Percentiles rank a stretch among this genome's conserved stretches.
Conservation (phyloP, 371 early-diverging fungal genomes). For the Syncephalastrum contaminatum region DNA sequence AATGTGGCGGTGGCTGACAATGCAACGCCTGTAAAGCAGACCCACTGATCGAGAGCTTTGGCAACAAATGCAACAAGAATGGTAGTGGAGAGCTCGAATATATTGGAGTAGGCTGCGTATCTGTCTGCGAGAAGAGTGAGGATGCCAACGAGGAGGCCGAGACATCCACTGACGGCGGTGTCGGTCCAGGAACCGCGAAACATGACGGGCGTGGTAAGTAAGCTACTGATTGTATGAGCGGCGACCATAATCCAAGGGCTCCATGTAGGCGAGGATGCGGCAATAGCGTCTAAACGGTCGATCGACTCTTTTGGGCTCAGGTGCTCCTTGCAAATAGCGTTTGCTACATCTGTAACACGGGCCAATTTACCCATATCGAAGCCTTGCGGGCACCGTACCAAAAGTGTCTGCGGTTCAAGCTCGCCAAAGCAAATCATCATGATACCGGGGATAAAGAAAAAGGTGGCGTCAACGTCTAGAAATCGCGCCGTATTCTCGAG, state of each 20-base stretch:
- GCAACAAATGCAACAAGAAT: conserved; percentile 24
- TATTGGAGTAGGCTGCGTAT: conserved; percentile 54
- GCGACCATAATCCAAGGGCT: conserved; percentile 47
- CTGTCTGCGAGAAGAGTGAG: conserved; percentile 57
- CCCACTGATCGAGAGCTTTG: conserved; percentile 22
- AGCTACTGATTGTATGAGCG: conserved; percentile 51
- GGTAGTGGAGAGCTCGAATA: conserved; percentile 46
- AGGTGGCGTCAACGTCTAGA: conserved; percentile 51
- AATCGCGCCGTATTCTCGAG: conserved; percentile 48
- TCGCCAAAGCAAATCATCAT: conserved; percentile 65
- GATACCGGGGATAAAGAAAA: conserved; percentile 60
- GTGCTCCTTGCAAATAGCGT: conserved; percentile 36
- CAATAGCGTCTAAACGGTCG: conserved; percentile 34
- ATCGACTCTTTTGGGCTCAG: conserved; percentile 50
- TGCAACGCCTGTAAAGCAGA: conserved; percentile 30
- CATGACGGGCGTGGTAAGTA: conserved; percentile 59
- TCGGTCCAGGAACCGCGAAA: conserved; percentile 56
- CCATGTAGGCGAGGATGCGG: conserved; percentile 44
- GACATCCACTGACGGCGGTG: conserved; percentile 50
- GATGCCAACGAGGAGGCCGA: conserved; percentile 55
- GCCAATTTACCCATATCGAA: conserved; percentile 66
- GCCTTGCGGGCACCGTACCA: conserved; percentile 51
- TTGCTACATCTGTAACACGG: conserved; percentile 45
- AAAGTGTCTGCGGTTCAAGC: conserved; percentile 57
- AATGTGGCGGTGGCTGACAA: conserved; percentile 48